Percentiles rank a stretch among this genome's conserved stretches.
Conservation (phyloP, 257 asterid species). For the Nicotiana paniculata region DNA sequence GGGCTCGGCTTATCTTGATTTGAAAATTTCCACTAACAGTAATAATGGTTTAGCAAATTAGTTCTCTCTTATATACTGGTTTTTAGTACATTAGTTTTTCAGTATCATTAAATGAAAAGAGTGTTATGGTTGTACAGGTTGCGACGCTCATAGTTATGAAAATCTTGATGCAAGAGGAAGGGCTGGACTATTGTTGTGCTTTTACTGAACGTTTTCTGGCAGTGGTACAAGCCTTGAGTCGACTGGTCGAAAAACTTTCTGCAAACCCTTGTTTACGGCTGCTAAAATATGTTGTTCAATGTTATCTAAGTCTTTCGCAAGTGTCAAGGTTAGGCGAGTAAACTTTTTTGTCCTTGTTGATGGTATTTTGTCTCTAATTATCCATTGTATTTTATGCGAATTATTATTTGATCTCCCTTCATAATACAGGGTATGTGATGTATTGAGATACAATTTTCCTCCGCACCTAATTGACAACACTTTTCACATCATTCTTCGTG, state of each 20-base stretch:
- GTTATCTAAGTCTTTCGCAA: not conserved
- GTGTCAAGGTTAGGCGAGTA: not conserved
- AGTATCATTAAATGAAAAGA: too few species aligned
- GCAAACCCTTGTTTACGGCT: not conserved
- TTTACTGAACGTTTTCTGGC: not conserved
- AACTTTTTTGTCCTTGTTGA: not conserved
- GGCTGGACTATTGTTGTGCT: not conserved
- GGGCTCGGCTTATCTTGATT: too few species aligned
- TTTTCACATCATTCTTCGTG: not conserved
- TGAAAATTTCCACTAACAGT: too few species aligned
- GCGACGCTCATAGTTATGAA: not conserved
- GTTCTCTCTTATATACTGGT: too few species aligned
- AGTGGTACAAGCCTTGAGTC: not conserved
- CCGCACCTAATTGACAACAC: not conserved
- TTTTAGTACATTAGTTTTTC: too few species aligned
- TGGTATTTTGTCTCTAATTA: not conserved
- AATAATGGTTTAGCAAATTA: too few species aligned
- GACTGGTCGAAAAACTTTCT: not conserved
- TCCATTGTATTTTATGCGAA: not conserved
- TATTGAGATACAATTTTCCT: not conserved
- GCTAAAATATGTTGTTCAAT: not conserved
- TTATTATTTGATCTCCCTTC: not conserved
- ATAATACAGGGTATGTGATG: not conserved
- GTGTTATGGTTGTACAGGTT: not conserved
- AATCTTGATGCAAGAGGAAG: conserved; percentile 4